Percentiles rank a stretch among this genome's conserved stretches.
Evolutionary conservation across 306 rosid genomes (phyloP).

Genomic region (Astragalus glycyphyllos): DNA sequence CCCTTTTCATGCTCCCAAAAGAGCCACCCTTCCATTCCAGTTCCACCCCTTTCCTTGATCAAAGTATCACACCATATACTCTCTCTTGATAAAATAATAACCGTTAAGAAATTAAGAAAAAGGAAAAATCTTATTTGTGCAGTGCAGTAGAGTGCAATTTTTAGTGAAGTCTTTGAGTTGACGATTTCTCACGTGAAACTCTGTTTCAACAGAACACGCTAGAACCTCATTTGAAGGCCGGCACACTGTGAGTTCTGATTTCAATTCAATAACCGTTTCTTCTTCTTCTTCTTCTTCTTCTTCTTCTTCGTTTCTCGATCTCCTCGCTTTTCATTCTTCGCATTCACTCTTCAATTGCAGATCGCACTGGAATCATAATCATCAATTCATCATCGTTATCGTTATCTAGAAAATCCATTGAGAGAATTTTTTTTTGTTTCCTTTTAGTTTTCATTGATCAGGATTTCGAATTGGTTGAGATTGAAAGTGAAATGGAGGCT

Average conservation of each 20-base stretch:
- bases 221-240: conserved; percentile 47
- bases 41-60: conserved; percentile 23
- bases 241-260: conserved; percentile 55
- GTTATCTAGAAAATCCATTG: not conserved
- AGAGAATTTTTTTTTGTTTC: not conserved
- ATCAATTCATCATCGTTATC: not conserved
- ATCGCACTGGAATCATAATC: conserved; percentile 17
- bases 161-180: conserved; percentile 39
- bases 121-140: conserved; percentile 18
- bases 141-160: conserved; percentile 18
- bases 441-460: conserved; percentile 23
- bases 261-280: conserved; percentile 20
- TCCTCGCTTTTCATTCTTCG: conserved; percentile 36
- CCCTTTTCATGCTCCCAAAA: conserved; percentile 38
- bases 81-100: conserved; percentile 3
- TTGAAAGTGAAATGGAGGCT: conserved; percentile 60
- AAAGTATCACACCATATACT: conserved; percentile 42
- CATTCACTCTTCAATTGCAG: conserved; percentile 7
- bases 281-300: conserved; percentile 34
- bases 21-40: conserved; percentile 16
- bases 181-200: conserved; percentile 48
- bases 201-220: conserved; percentile 38
- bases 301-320: conserved; percentile 55
- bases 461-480: conserved; percentile 38
- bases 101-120: conserved; percentile 20